Conservation (phyloP, 2,329 filamentous ascomycete genomes). For the Dissoconium aciculare region DNA sequence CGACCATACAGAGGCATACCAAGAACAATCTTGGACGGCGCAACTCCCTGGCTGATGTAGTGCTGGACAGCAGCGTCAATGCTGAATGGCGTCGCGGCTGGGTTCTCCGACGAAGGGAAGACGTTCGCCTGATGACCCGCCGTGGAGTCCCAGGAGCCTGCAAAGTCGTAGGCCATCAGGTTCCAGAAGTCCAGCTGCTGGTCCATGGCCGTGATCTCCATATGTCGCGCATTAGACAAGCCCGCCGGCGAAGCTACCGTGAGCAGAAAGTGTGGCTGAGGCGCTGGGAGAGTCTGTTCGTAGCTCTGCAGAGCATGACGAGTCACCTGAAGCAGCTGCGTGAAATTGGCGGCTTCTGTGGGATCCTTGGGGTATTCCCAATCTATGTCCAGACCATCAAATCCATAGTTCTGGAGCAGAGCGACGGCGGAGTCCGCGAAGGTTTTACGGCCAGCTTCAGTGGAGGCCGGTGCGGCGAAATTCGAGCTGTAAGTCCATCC, state of each 20-base stretch:
- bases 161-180: conserved; percentile 40
- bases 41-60: conserved; percentile 50
- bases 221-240: conserved; percentile 28
- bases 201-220: conserved; percentile 29
- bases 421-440: conserved; percentile 61
- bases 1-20: conserved; percentile 90
- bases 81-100: conserved; percentile 61
- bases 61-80: conserved; percentile 54
- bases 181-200: conserved; percentile 35
- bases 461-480: conserved; percentile 54
- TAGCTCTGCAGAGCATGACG: conserved; percentile 28
- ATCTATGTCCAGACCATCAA: conserved; percentile 39
- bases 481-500: conserved; percentile 70
- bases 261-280: conserved; percentile 29
- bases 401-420: conserved; percentile 64
- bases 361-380: conserved; percentile 34
- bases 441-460: conserved; percentile 41
- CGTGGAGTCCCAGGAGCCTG: conserved; percentile 61
- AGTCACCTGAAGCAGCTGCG: conserved; percentile 27
- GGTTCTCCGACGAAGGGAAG: conserved; percentile 42
- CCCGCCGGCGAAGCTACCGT: conserved; percentile 33
- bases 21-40: conserved; percentile 59
- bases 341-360: conserved; percentile 27
- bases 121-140: conserved; percentile 75
- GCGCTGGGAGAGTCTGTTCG: conserved; percentile 20